Evolutionary conservation across 306 rosid genomes (phyloP).

Genomic region (Gynostemma pentaphyllum): DNA sequence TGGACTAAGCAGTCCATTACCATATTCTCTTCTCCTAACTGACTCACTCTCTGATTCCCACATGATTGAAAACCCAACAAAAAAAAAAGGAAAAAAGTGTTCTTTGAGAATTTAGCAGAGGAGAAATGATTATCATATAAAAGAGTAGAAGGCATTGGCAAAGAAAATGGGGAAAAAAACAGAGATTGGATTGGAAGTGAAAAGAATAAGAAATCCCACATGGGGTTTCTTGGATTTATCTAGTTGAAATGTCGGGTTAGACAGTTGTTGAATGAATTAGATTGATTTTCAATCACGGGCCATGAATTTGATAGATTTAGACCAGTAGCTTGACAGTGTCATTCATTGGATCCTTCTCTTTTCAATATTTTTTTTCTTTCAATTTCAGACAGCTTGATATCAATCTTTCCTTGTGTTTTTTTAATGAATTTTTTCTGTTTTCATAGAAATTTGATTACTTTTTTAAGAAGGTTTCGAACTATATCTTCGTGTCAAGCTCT

Average conservation of each 20-base stretch:
- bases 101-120: conserved; percentile 12
- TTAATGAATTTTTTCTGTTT: too few species aligned
- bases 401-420: too few species aligned
- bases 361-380: background rate
- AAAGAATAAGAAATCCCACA: conserved; percentile 37
- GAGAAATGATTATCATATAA: background rate
- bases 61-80: conserved; percentile 52
- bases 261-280: conserved; percentile 15
- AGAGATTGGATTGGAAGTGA: conserved; percentile 13
- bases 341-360: background rate
- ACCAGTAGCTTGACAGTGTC: background rate
- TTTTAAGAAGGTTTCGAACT: too few species aligned
- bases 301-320: conserved; percentile 43
- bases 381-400: background rate
- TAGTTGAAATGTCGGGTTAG: conserved; percentile 43
- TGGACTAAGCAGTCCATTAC: conserved; percentile 48
- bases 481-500: too few species aligned
- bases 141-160: conserved; percentile 11
- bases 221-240: conserved; percentile 61
- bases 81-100: conserved; percentile 17
- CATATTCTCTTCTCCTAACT: conserved; percentile 43
- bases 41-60: conserved; percentile 92
- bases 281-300: conserved; percentile 40
- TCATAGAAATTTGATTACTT: too few species aligned
- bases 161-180: background rate